Percentiles rank a stretch among this genome's conserved stretches.
phyloP scores from a whole-genome alignment of 805 yeast species.

The Spathaspora girioi region DNA sequence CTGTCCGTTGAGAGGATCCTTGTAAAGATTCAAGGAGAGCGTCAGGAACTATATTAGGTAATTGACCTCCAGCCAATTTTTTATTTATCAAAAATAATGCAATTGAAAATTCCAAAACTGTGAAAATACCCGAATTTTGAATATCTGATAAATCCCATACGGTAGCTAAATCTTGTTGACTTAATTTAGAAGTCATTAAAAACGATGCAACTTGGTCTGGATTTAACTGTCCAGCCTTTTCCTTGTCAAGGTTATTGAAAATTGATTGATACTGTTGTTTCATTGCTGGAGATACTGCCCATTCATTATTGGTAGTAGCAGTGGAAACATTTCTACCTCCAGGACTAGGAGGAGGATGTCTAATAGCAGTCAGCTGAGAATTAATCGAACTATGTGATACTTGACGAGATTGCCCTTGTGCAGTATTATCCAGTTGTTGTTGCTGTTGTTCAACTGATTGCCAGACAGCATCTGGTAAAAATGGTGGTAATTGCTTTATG shows the following conservation, averaged over 20 bases:
- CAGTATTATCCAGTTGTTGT: conserved; percentile 1
- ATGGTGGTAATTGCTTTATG: conserved; percentile 52
- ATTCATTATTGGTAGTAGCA: conserved; percentile 37
- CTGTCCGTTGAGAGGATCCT: conserved; percentile 11
- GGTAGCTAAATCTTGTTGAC: conserved; percentile 79
- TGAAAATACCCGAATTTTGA: conserved; percentile 78
- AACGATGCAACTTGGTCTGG: conserved; percentile 85
- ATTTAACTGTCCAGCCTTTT: conserved; percentile 56
- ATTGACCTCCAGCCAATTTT: conserved; percentile 67
- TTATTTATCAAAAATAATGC: conserved; percentile 92
- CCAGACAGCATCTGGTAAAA: conserved; percentile 39
- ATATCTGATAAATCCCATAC: conserved; percentile 95
- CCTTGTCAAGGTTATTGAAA: conserved; percentile 73
- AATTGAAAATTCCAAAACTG: conserved; percentile 80
- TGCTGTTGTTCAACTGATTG: conserved; percentile 23
- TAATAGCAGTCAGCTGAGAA: conserved; percentile 34
- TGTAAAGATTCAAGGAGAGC: conserved; percentile 43
- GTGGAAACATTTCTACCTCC: conserved; percentile 10
- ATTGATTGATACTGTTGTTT: conserved; percentile 75
- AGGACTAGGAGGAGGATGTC: conserved; percentile 17
- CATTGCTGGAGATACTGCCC: conserved; percentile 68
- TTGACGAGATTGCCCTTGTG: conserved; percentile 17
- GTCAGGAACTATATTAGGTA: conserved; percentile 78
- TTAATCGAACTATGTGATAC: conserved; percentile 26
- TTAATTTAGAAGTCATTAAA: conserved; percentile 80